phyloP scores from a whole-genome alignment of 805 yeast genomes.

The Candida wancherniae region DNA sequence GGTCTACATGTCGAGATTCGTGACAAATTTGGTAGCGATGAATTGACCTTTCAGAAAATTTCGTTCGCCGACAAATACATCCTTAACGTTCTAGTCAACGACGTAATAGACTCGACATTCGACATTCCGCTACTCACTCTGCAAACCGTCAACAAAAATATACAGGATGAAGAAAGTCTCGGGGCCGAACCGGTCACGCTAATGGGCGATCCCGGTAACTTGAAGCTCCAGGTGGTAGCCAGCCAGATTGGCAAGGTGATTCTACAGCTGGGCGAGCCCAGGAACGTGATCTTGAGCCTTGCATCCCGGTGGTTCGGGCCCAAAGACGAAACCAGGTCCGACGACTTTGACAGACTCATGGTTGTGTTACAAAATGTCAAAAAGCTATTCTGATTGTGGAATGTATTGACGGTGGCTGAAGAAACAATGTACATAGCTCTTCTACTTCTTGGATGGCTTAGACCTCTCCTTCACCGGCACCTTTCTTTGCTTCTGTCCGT shows the following conservation, averaged over 20 bases:
- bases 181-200: conserved; percentile 44
- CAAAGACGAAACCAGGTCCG: conserved; percentile 21
- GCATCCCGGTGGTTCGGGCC: conserved; percentile 46
- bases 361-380: conserved; percentile 33
- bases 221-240: conserved; percentile 45
- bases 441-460: conserved; percentile 37
- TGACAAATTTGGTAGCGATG: conserved; percentile 4
- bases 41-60: conserved; percentile 20
- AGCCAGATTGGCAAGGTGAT: conserved; percentile 45
- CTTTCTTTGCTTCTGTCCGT: conserved; percentile 68
- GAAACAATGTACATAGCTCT: not conserved
- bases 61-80: conserved; percentile 37
- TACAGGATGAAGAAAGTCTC: conserved; percentile 14
- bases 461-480: conserved; percentile 58
- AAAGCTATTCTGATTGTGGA: too few relatives aligned
- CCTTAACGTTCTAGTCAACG: conserved; percentile 37
- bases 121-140: conserved; percentile 31
- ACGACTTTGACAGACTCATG: conserved; percentile 44
- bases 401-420: conserved; percentile 1
- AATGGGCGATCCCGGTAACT: conserved; percentile 45
- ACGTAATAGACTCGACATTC: conserved; percentile 48
- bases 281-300: conserved; percentile 40
- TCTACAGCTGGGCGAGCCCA: conserved; percentile 24
- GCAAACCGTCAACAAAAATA: conserved; percentile 13
- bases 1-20: too few relatives aligned